These are phyloP conservation scores for Coffea eugenioides DNA, from an alignment of 257 asterid species.

Conservation along the genomic window DNA sequence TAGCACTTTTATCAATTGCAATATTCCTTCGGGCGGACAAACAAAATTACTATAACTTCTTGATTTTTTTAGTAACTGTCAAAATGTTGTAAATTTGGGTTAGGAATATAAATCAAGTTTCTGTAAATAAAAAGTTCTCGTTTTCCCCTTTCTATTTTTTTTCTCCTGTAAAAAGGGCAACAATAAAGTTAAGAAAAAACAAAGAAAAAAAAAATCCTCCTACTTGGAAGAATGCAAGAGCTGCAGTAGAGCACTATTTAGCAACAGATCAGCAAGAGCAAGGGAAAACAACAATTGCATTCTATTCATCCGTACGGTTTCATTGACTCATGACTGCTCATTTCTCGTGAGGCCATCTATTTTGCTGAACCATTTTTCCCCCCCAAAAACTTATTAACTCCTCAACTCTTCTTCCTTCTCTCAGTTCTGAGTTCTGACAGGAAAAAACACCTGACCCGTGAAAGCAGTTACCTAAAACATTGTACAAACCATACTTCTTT, in stretches of 20 bases:
- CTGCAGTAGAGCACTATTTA: not conserved
- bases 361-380: slow-evolving; percentile 4
- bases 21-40: no score
- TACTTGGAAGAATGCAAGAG: slow-evolving; percentile 11
- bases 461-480: slow-evolving; percentile 47
- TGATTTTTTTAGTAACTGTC: no score
- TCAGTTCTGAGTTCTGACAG: slow-evolving; percentile 7
- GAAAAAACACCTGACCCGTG: slow-evolving; percentile 75
- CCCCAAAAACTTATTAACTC: not conserved
- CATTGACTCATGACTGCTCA: slow-evolving; percentile 47
- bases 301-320: slow-evolving; percentile 18
- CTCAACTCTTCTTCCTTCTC: no score
- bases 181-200: slow-evolving; percentile 1
- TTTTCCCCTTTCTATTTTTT: no score
- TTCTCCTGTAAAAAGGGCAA: not conserved
- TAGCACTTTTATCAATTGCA: no score
- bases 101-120: not conserved
- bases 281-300: slow-evolving; percentile 3
- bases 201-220: not conserved
- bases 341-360: slow-evolving; percentile 56
- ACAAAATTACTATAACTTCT: no score
- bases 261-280: slow-evolving; percentile 9
- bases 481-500: slow-evolving; percentile 27
- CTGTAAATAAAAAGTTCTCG: no score
- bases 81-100: not conserved